Percentiles rank a stretch among this genome's conserved stretches.
Conservation (phyloP, 257 asterid species). For the Capsicum pubescens region DNA sequence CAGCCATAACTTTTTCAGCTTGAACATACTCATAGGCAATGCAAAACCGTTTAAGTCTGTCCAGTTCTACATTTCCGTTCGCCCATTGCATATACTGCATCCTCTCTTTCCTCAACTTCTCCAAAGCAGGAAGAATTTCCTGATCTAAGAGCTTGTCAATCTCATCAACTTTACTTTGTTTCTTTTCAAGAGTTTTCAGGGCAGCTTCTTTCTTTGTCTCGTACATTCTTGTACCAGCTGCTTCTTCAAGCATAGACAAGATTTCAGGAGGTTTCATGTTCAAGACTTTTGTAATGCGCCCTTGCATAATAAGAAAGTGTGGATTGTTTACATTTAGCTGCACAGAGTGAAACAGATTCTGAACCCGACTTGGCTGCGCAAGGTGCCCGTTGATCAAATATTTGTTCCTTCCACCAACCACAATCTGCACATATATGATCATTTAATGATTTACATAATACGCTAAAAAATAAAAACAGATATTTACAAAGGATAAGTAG, state of each 20-base stretch:
- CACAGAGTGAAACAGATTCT: slow-evolving; percentile 98
- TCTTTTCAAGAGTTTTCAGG: slow-evolving; percentile 95
- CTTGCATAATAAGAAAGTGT: slow-evolving; percentile 99
- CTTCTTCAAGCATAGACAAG: slow-evolving; percentile 98
- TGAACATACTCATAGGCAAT: slow-evolving; percentile 88
- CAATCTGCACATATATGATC: slow-evolving; percentile 67
- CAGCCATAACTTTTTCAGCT: slow-evolving; percentile 78
- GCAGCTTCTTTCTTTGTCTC: slow-evolving; percentile 99
- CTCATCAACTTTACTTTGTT: slow-evolving; percentile 95
- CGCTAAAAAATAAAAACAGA: not conserved
- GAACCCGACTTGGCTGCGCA: slow-evolving; percentile 98
- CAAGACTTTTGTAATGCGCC: slow-evolving; percentile 94
- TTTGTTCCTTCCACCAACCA: slow-evolving; percentile 99
- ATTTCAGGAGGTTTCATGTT: slow-evolving; percentile 99
- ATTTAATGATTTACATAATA: slow-evolving; percentile 9
- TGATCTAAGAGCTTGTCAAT: slow-evolving; percentile 96
- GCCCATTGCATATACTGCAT: slow-evolving; percentile 99
- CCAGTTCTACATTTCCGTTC: slow-evolving; percentile 89
- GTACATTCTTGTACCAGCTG: slow-evolving; percentile 99
- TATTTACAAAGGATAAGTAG: not conserved
- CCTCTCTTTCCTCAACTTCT: slow-evolving; percentile 90
- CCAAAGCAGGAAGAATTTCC: slow-evolving; percentile 95
- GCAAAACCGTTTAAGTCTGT: slow-evolving; percentile 89
- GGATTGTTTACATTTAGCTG: slow-evolving; percentile 98
- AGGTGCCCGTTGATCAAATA: slow-evolving; percentile 95